Conservation (phyloP, 768 basidiomycete genomes). For the Dictyophora rubrovolvata region DNA sequence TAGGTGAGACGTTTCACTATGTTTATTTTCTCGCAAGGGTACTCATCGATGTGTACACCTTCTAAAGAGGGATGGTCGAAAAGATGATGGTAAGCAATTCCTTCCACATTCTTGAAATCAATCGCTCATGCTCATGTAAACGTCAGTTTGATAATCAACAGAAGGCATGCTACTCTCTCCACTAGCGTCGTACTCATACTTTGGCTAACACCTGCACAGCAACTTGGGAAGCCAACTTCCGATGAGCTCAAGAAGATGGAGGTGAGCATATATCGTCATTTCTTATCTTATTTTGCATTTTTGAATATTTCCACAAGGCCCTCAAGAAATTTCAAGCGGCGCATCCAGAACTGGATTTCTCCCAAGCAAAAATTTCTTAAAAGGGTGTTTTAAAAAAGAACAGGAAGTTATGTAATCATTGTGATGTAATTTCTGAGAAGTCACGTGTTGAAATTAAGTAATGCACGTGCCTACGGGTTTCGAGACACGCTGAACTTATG, state of each 20-base stretch:
- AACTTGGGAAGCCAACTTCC: conserved; percentile 93
- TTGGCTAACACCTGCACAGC: conserved; percentile 35
- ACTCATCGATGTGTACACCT: neutral
- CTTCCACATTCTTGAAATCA: neutral
- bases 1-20: conserved; percentile 38
- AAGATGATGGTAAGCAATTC: conserved; percentile 94
- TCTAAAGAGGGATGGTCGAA: conserved; percentile 84
- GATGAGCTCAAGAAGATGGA: conserved; percentile 92
- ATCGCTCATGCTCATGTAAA: conserved; percentile 4
- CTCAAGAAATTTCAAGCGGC: conserved; percentile 80
- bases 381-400: neutral
- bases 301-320: conserved; percentile 34
- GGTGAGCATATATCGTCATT: conserved; percentile 26
- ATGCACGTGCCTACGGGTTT: neutral
- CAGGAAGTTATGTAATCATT: neutral
- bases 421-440: too few relatives aligned
- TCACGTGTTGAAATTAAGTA: neutral
- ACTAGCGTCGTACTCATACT: conserved; percentile 4
- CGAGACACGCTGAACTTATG: neutral
- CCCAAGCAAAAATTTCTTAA: conserved; percentile 77
- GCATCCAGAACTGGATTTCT: conserved; percentile 93
- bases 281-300: conserved; percentile 1
- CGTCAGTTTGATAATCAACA: conserved; percentile 69
- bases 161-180: conserved; percentile 34
- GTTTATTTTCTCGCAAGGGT: neutral